Conservation (phyloP, 2,329 filamentous ascomycete genomes). For the Fusarium oligoseptatum region DNA sequence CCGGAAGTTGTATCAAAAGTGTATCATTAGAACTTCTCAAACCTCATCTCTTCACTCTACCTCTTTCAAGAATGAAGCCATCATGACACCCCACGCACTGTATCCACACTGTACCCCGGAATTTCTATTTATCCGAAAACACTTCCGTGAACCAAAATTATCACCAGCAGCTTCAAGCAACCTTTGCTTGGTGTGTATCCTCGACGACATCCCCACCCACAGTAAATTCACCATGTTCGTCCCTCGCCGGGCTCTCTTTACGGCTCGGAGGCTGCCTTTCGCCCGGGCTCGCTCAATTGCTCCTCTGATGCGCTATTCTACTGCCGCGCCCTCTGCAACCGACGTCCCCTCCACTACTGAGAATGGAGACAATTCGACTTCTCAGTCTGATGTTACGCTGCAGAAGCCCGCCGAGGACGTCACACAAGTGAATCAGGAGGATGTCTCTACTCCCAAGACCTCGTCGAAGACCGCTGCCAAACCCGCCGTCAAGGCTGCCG, state of each 20-base stretch:
- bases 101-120: slow-evolving; percentile 21
- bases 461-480: background rate
- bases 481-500: background rate
- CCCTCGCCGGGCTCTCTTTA: slow-evolving; percentile 41
- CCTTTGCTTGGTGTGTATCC: background rate
- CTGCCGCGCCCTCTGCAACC: slow-evolving; percentile 7
- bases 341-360: background rate
- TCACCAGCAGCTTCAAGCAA: slow-evolving; percentile 13
- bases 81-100: slow-evolving; percentile 30
- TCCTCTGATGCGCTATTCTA: slow-evolving; percentile 39
- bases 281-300: slow-evolving; percentile 33
- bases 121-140: slow-evolving; percentile 32
- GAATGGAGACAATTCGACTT: background rate
- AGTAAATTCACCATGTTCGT: slow-evolving; percentile 45
- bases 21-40: background rate
- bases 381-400: slow-evolving; percentile 9
- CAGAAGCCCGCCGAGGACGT: slow-evolving; percentile 34
- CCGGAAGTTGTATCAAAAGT: slow-evolving; percentile 13
- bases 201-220: background rate
- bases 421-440: slow-evolving; percentile 27
- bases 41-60: background rate
- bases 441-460: slow-evolving; percentile 7
- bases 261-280: slow-evolving; percentile 34
- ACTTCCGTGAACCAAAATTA: slow-evolving; percentile 17
- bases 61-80: slow-evolving; percentile 15